Evolutionary conservation across 176 grass and related monocot species (phyloP).

Genomic region (Ananas comosus): DNA sequence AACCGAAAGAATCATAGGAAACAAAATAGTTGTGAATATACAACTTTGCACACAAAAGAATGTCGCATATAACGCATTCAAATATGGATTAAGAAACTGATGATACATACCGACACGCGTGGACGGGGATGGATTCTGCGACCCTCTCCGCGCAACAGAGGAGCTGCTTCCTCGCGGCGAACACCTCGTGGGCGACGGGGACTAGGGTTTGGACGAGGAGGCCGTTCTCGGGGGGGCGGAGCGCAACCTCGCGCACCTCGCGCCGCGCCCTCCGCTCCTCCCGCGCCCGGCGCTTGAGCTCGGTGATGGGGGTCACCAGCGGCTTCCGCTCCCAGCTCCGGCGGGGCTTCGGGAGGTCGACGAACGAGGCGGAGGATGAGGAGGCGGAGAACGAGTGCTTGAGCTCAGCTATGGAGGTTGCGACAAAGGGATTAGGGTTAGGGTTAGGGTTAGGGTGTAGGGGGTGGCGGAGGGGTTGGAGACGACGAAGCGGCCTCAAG

Average conservation of each 20-base stretch:
- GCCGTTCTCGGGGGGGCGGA: constrained; percentile 20
- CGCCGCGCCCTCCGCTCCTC: not conserved
- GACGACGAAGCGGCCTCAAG: no score
- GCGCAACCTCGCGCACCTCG: constrained; percentile 8
- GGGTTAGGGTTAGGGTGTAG: not conserved
- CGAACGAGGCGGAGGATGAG: not conserved
- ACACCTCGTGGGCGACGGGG: constrained; percentile 16
- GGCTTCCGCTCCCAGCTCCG: constrained; percentile 7
- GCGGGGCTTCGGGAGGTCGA: not conserved
- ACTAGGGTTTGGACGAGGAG: constrained; percentile 11
- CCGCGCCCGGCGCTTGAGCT: constrained; percentile 2
- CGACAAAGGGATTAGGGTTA: not conserved
- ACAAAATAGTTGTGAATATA: no score
- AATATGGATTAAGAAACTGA: not conserved
- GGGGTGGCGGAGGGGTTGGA: not conserved
- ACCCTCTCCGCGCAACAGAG: constrained; percentile 7
- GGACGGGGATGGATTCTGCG: constrained; percentile 1
- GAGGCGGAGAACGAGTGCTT: not conserved
- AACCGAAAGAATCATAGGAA: no score
- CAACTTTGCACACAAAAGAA: no score
- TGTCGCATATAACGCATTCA: not conserved
- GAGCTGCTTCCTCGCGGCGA: not conserved
- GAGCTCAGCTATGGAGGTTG: not conserved
- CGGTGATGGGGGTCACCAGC: constrained; percentile 11
- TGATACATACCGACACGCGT: constrained; percentile 13